A percentile compares a stretch with the other conserved stretches of the same genome.
Evolutionary conservation across 805 yeast species (phyloP).

Genomic region (Pichia heedii): DNA sequence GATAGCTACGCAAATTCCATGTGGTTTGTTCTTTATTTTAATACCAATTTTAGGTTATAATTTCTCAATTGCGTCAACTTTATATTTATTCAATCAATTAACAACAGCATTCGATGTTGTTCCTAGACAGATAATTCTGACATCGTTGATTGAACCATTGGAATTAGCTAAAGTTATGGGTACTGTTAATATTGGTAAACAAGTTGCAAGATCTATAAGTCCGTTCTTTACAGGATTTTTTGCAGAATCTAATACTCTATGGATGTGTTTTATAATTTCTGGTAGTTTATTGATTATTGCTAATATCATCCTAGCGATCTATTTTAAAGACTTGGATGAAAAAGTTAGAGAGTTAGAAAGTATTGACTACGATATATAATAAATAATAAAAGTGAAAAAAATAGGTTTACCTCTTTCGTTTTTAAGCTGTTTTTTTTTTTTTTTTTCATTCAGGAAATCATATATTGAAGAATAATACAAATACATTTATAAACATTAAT

Average conservation of each 20-base stretch:
- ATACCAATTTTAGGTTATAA: slow-evolving; percentile 38
- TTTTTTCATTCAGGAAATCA: too few relatives aligned
- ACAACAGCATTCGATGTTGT: slow-evolving; percentile 84
- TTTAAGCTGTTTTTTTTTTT: too few relatives aligned
- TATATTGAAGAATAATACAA: too few relatives aligned
- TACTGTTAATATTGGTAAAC: slow-evolving; percentile 75
- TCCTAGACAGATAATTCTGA: slow-evolving; percentile 74
- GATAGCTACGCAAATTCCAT: slow-evolving; percentile 65
- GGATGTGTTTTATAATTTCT: slow-evolving; percentile 44
- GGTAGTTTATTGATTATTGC: slow-evolving; percentile 44
- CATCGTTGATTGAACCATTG: slow-evolving; percentile 49
- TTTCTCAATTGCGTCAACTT: slow-evolving; percentile 36
- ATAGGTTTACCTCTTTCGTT: too few relatives aligned
- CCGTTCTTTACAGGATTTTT: slow-evolving; percentile 72
- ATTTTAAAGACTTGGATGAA: slow-evolving; percentile 34
- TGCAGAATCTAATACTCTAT: slow-evolving; percentile 41
- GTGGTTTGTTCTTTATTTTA: slow-evolving; percentile 52
- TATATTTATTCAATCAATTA: slow-evolving; percentile 48
- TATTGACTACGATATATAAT: slow-evolving; percentile 13
- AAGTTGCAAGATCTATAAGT: slow-evolving; percentile 75
- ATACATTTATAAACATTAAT: too few relatives aligned
- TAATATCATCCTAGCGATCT: slow-evolving; percentile 34
- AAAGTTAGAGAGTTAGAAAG: slow-evolving; percentile 15
- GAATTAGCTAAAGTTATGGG: slow-evolving; percentile 79
- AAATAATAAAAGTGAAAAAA: background rate